A percentile compares a stretch with the other conserved stretches of the same genome.
Conservation (phyloP, 2,329 filamentous ascomycete genomes). For the Ceratocystis diversiconidia region DNA sequence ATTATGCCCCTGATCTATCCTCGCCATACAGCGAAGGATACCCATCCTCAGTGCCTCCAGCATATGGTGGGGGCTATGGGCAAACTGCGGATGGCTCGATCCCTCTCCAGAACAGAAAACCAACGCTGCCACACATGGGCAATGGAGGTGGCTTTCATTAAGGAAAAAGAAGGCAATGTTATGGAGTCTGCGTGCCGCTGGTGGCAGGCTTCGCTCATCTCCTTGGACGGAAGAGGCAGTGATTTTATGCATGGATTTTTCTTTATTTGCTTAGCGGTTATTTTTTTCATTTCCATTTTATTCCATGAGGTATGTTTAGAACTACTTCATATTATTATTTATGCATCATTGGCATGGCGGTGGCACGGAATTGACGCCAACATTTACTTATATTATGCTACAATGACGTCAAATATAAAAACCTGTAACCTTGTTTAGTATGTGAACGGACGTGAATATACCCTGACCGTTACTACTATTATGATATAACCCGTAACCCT, state of each 20-base stretch:
- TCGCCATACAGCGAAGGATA: background rate
- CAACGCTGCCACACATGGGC: background rate
- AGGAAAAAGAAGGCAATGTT: background rate
- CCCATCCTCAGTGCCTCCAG: background rate
- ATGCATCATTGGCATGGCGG: background rate
- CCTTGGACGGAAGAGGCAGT: background rate
- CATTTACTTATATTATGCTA: background rate
- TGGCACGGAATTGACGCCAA: background rate
- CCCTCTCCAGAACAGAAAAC: conserved; percentile 11
- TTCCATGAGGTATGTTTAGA: background rate
- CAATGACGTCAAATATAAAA: background rate
- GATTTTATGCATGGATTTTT: background rate
- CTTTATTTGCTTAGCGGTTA: background rate
- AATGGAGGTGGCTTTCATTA: background rate
- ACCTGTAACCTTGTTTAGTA: too few species aligned
- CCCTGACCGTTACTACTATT: too few species aligned
- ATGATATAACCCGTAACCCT: background rate
- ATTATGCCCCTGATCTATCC: background rate
- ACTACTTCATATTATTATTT: background rate
- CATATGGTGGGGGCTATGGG: conserved; percentile 9
- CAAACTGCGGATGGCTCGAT: conserved; percentile 4
- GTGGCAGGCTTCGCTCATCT: background rate
- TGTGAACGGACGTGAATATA: too few species aligned
- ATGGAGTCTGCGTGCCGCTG: background rate
- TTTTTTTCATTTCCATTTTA: background rate